phyloP scores from a whole-genome alignment of 2,329 filamentous ascomycete species.

The Trichoderma citrinoviride region DNA sequence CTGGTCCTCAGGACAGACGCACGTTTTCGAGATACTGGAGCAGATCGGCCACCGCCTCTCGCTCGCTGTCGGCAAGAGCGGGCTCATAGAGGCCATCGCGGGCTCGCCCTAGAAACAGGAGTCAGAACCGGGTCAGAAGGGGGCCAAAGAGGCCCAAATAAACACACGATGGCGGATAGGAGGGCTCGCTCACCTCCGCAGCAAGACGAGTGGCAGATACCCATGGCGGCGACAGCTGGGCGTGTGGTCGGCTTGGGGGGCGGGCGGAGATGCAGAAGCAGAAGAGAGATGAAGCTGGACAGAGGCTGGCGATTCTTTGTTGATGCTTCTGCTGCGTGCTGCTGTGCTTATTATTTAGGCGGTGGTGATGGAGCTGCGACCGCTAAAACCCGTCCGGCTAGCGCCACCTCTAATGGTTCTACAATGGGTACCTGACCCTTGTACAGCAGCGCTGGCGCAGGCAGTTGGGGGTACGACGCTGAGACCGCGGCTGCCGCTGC shows the following conservation, averaged over 20 bases:
- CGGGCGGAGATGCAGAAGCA: constrained; percentile 1
- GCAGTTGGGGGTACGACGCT: too few relatives aligned
- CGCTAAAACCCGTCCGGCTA: neutral
- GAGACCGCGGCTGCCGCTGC: neutral
- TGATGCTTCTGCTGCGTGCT: constrained; percentile 12
- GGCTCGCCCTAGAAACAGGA: constrained; percentile 58
- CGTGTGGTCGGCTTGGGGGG: constrained; percentile 1
- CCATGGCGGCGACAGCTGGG: constrained; percentile 47
- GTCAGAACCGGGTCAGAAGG: constrained; percentile 1
- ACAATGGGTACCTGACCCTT: neutral
- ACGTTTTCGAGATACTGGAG: constrained; percentile 97
- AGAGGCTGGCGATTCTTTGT: constrained; percentile 14
- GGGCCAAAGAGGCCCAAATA: constrained; percentile 1
- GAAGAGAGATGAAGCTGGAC: neutral
- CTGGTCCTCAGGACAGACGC: constrained; percentile 35
- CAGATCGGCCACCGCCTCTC: constrained; percentile 93
- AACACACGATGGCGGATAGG: neutral
- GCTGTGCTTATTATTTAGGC: constrained; percentile 1
- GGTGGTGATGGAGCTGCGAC: constrained; percentile 20
- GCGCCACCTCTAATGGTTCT: constrained; percentile 15
- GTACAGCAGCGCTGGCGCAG: too few relatives aligned
- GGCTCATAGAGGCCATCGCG: constrained; percentile 81
- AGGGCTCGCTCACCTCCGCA: constrained; percentile 46
- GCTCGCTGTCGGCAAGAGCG: constrained; percentile 89
- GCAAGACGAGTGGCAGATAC: constrained; percentile 58